Percentiles rank a stretch among this genome's conserved stretches.
These are phyloP conservation scores for Fusarium longipes DNA, from an alignment of 2,329 filamentous ascomycete species.

Conservation along the genomic window DNA sequence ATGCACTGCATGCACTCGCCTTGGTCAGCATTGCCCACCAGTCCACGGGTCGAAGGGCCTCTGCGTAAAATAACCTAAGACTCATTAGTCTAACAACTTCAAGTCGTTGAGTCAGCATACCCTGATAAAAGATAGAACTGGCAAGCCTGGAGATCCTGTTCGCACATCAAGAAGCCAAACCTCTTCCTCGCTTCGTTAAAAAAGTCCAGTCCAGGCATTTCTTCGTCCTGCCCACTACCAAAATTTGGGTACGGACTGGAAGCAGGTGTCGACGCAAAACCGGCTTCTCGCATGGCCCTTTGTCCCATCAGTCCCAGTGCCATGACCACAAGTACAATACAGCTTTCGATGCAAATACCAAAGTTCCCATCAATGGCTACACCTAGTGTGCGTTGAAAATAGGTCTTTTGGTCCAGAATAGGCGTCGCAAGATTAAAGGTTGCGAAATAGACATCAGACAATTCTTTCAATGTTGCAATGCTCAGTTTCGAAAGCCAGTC, in stretches of 20 bases:
- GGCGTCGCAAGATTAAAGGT: conserved; percentile 26
- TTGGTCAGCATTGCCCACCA: conserved; percentile 38
- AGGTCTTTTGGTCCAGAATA: conserved; percentile 33
- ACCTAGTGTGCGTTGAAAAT: conserved; percentile 30
- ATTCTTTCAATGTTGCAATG: conserved; percentile 21
- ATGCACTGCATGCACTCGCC: conserved; percentile 33
- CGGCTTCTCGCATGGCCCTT: conserved; percentile 16
- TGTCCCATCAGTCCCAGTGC: conserved; percentile 16
- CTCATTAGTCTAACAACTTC: neutral
- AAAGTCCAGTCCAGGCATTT: conserved; percentile 22
- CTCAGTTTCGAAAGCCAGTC: conserved; percentile 14
- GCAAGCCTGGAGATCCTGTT: conserved; percentile 27
- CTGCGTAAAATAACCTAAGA: conserved; percentile 25
- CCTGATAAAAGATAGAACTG: conserved; percentile 31
- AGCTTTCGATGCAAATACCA: conserved; percentile 27
- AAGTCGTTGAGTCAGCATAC: neutral
- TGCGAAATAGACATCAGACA: conserved; percentile 34
- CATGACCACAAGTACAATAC: conserved; percentile 29
- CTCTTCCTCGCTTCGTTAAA: conserved; percentile 35
- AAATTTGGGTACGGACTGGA: neutral
- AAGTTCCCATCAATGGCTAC: conserved; percentile 31
- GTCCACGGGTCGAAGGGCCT: conserved; percentile 24
- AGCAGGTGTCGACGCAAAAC: neutral
- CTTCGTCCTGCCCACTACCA: neutral
- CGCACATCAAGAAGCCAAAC: conserved; percentile 30